Evolutionary conservation across 441 rosid genomes (phyloP), one percentile per base, ranked within the genome.

Genomic region (Capsella rubella): DNA sequence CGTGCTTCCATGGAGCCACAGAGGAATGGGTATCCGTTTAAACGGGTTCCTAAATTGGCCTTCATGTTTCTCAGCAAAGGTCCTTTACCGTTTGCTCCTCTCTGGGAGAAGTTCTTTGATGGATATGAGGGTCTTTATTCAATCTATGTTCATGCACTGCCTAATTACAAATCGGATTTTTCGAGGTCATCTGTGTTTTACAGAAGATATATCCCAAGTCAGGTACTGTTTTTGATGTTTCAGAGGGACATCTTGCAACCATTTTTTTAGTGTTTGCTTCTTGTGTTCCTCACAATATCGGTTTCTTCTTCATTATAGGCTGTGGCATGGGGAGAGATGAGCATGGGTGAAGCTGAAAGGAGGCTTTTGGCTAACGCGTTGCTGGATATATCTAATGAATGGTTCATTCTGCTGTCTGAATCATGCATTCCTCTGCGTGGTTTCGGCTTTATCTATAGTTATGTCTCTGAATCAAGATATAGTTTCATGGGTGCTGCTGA

Each of bases 341-440:
- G 96, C 52, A 90, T 90, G 99, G 88, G 96, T 52, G 97, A 95
- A 46, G 98, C 95, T 12, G 98, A 95, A 79, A 87, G 93, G 80
- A 86, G 99, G 54, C 98, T 95, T 70, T 62, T 90, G 2, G 95
- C 96, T 18, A 95, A 92, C 28, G 99, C 98, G 5, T 72, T 95
- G 74, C 97, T 95, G 4, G 98, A 92, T 75, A 80, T 90, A 47
- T 89, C 97, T 37, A 95, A 92, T 14, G 98, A 95, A 84, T 87
- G 98, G 98, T 90, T 95, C 68, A 47, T 95, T 81, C 86, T 95
- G 60, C 28, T 92, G 32, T 95, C 99, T 0, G 99, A 92, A 78
- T 67, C 99, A 6, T 95, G 99, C 85, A 87, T 89, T 66, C 97
- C 99, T 63, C 89, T 95, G 43, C 89, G 84, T n/a, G 92, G 89